These are phyloP conservation scores for Escovopsis sp. DNA, from an alignment of 2,329 filamentous ascomycete genomes.

Conservation along the genomic window DNA sequence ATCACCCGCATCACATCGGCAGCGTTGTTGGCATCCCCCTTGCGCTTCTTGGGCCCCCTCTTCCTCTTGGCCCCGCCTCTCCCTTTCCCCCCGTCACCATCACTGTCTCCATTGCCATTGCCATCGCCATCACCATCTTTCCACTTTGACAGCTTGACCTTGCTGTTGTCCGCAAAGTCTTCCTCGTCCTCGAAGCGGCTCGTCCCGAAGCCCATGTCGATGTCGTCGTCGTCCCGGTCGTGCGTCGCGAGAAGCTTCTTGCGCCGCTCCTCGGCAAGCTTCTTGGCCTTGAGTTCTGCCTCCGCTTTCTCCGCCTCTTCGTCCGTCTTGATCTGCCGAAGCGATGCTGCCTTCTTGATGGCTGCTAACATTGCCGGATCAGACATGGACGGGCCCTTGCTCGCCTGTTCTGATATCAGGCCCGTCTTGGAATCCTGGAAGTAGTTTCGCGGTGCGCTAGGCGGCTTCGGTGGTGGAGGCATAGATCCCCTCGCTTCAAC, in stretches of 20 bases:
- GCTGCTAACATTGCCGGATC: conserved; percentile 74
- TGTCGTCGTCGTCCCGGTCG: conserved; percentile 72
- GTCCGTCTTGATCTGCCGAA: conserved; percentile 33
- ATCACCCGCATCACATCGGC: conserved; percentile 69
- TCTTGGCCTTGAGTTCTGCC: conserved; percentile 30
- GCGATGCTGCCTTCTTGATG: conserved; percentile 66
- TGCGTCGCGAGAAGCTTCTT: conserved; percentile 60
- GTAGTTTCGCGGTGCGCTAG: conserved; percentile 40
- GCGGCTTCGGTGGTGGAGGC: conserved; percentile 32
- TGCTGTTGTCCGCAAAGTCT: conserved; percentile 53
- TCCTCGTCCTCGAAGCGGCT: conserved; percentile 80
- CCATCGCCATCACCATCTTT: conserved; percentile 29
- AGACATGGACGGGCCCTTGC: conserved; percentile 41
- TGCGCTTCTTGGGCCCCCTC: conserved; percentile 59
- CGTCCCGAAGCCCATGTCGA: conserved; percentile 89
- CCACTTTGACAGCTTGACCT: conserved; percentile 56
- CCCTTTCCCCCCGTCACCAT: conserved; percentile 24
- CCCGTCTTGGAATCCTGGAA: conserved; percentile 44
- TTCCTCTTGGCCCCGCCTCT: conserved; percentile 46
- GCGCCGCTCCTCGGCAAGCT: conserved; percentile 45
- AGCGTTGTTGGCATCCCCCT: conserved; percentile 64
- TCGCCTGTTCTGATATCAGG: conserved; percentile 37
- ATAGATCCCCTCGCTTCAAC: conserved; percentile 18
- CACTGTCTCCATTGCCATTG: conserved; percentile 6
- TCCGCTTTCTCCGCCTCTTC: conserved; percentile 23